Percentiles rank a stretch among this genome's conserved stretches.
These are phyloP conservation scores for Prunus mume DNA, from an alignment of 306 rosid genomes.

Conservation along the genomic window DNA sequence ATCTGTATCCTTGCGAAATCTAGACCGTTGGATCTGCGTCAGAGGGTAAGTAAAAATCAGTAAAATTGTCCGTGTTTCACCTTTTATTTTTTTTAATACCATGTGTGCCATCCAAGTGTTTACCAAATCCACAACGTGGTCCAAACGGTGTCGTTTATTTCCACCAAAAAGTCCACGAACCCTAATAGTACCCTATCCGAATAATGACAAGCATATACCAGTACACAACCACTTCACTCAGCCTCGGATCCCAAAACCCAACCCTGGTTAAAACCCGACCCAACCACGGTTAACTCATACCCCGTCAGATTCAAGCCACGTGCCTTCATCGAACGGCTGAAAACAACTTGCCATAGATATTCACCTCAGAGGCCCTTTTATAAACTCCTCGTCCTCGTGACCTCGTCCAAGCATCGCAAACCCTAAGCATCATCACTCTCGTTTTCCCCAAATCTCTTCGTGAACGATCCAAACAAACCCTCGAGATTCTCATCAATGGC, in stretches of 20 bases:
- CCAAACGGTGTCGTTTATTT: slow-evolving; percentile 37
- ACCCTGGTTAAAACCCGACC: slow-evolving; percentile 41
- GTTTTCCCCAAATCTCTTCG: no score
- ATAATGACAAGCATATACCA: slow-evolving; percentile 35
- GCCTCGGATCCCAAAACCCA: slow-evolving; percentile 38
- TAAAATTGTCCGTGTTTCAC: neutral
- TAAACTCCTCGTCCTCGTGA: slow-evolving; percentile 8
- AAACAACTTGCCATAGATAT: neutral
- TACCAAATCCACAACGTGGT: neutral
- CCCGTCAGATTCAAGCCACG: slow-evolving; percentile 31
- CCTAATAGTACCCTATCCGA: neutral
- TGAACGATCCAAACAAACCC: neutral
- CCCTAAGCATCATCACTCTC: slow-evolving; percentile 1
- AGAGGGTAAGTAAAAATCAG: neutral
- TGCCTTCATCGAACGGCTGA: slow-evolving; percentile 44
- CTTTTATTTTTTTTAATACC: neutral
- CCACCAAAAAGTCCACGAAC: neutral
- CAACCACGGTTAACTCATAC: slow-evolving; percentile 36
- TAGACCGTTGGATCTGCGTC: neutral
- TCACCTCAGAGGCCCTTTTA: slow-evolving; percentile 27
- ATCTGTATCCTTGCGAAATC: neutral
- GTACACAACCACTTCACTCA: neutral
- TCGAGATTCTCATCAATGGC: slow-evolving; percentile 15
- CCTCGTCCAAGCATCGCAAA: slow-evolving; percentile 1
- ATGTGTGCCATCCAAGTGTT: neutral